A percentile compares a stretch with the other conserved stretches of the same genome.
These are phyloP conservation scores for Blastocladiella britannica DNA, from an alignment of 192 early-diverging fungal genomes.

Conservation along the genomic window DNA sequence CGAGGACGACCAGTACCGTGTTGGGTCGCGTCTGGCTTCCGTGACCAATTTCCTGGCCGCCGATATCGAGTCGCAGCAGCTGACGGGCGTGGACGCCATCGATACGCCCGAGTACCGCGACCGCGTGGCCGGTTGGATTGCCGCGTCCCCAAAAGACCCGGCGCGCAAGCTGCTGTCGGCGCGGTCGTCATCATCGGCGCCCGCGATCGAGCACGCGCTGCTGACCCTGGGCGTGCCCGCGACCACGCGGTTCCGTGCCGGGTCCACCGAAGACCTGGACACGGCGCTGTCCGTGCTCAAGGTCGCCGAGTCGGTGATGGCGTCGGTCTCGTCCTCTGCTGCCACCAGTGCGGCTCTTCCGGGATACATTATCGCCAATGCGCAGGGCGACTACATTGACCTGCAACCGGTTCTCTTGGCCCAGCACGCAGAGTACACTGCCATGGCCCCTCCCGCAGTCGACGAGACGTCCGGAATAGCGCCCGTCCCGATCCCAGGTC, in stretches of 20 bases:
- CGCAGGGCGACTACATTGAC: not conserved
- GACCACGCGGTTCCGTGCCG: not conserved
- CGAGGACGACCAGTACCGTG: constrained; percentile 17
- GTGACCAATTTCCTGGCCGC: not conserved
- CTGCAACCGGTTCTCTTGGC: constrained; percentile 7
- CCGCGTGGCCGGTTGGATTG: not conserved
- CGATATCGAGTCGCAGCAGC: not conserved
- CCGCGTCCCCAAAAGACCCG: not conserved
- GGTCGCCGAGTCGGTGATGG: not conserved
- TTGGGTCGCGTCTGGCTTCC: not conserved
- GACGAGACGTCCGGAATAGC: constrained; percentile 30
- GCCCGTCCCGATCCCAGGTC: constrained; percentile 47
- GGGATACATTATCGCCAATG: not conserved
- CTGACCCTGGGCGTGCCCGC: not conserved
- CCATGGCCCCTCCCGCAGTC: constrained; percentile 4
- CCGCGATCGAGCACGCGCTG: not conserved
- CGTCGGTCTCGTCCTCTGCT: not conserved
- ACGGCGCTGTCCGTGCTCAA: not conserved
- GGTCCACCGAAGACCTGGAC: not conserved
- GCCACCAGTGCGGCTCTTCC: too few relatives aligned
- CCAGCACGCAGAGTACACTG: constrained; percentile 21
- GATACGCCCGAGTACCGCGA: not conserved
- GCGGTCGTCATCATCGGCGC: not conserved
- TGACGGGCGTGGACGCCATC: too few relatives aligned
- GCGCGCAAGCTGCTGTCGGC: not conserved